These are phyloP conservation scores for Daldinia bambusicola DNA, from an alignment of 495 filamentous ascomycete genomes.

Conservation along the genomic window DNA sequence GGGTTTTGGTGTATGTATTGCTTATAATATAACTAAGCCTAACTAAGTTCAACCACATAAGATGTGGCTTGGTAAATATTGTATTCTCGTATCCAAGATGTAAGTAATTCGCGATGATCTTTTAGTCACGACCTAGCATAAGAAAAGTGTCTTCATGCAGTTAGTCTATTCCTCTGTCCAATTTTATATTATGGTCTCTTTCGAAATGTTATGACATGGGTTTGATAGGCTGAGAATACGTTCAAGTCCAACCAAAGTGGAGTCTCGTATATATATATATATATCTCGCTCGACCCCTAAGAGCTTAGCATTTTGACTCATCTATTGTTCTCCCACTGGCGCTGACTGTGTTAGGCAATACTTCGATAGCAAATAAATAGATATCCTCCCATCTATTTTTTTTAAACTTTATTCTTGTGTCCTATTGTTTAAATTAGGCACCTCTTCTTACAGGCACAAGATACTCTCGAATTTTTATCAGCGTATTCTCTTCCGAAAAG, in stretches of 20 bases:
- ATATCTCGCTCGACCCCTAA: background rate
- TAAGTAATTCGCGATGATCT: too few species aligned
- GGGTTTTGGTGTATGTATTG: too few species aligned
- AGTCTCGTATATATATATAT: background rate
- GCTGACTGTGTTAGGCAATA: background rate
- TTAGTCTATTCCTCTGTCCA: background rate
- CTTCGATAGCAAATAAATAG: background rate
- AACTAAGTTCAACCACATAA: too few species aligned
- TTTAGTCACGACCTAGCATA: background rate
- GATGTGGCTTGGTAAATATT: too few species aligned
- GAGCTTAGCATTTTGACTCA: background rate
- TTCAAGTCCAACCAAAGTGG: background rate
- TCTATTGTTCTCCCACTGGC: background rate
- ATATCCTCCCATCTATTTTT: background rate
- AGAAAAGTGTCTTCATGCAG: background rate
- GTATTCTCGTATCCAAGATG: too few species aligned
- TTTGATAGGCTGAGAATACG: conserved; percentile 1
- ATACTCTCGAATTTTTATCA: background rate
- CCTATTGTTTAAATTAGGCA: too few species aligned
- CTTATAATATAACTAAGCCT: too few species aligned
- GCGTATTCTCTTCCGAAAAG: conserved; percentile 4
- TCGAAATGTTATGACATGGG: background rate
- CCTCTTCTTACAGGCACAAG: background rate
- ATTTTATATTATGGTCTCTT: background rate
- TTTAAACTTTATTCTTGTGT: too few species aligned